Evolutionary conservation across 2,329 filamentous ascomycete genomes (phyloP).

Genomic region (Sarocladium strictum): DNA sequence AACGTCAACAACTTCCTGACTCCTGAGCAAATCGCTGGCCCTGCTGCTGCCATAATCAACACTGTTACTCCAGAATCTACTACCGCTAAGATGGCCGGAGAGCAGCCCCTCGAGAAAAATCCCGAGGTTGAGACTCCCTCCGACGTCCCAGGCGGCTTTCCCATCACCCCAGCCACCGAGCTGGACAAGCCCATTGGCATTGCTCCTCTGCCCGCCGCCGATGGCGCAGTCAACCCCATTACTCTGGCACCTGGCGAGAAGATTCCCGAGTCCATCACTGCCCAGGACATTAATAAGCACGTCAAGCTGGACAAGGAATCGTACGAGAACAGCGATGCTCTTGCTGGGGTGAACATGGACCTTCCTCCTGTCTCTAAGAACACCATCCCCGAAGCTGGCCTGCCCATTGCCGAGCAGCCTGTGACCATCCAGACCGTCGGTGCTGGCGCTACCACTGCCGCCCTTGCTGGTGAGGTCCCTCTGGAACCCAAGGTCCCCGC

Average conservation of each 20-base stretch:
- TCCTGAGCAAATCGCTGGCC: constrained; percentile 59
- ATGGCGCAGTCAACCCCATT: constrained; percentile 71
- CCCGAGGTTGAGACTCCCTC: constrained; percentile 22
- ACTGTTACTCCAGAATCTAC: constrained; percentile 65
- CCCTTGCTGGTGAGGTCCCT: constrained; percentile 62
- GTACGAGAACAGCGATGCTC: constrained; percentile 73
- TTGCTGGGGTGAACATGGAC: constrained; percentile 42
- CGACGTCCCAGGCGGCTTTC: constrained; percentile 43
- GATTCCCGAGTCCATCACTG: constrained; percentile 64
- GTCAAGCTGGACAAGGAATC: constrained; percentile 77
- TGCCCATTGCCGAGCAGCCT: constrained; percentile 52
- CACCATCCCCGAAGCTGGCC: constrained; percentile 76
- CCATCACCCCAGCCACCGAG: constrained; percentile 59
- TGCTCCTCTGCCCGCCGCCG: constrained; percentile 56
- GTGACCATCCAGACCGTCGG: constrained; percentile 47
- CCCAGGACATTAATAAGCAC: constrained; percentile 63
- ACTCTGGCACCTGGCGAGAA: constrained; percentile 73
- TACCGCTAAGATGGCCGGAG: constrained; percentile 59
- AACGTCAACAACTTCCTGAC: constrained; percentile 92
- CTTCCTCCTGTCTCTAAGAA: constrained; percentile 44
- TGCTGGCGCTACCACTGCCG: constrained; percentile 59
- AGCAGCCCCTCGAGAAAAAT: constrained; percentile 48
- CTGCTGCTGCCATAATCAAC: constrained; percentile 51
- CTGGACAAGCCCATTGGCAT: constrained; percentile 49
- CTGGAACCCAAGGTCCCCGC: constrained; percentile 48